Conservation (phyloP, 1,139 yeast genomes). For the Pichia sp. region DNA sequence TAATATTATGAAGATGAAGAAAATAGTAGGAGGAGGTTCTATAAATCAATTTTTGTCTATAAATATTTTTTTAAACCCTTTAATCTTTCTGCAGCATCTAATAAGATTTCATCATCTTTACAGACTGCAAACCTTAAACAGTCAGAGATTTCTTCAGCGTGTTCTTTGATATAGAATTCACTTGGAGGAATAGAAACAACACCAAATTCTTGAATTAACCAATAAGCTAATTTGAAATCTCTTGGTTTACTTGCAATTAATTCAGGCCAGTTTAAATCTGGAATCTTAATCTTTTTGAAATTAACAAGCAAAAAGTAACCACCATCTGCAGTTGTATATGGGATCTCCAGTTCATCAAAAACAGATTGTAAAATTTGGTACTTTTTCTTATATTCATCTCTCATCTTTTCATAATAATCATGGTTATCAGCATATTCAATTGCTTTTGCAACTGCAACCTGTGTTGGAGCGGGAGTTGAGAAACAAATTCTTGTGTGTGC, state of each 20-base stretch:
- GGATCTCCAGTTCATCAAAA: constrained; percentile 80
- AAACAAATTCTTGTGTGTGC: constrained; percentile 94
- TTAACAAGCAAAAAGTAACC: constrained; percentile 89
- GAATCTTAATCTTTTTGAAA: constrained; percentile 73
- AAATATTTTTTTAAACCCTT: constrained; percentile 56
- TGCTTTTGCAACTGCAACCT: constrained; percentile 84
- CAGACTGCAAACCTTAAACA: constrained; percentile 92
- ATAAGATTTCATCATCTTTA: constrained; percentile 74
- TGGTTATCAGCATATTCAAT: constrained; percentile 53
- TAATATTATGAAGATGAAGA: constrained; percentile 26
- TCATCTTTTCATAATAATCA: constrained; percentile 60
- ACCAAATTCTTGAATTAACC: constrained; percentile 89
- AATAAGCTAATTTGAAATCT: constrained; percentile 84
- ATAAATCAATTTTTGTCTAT: constrained; percentile 17
- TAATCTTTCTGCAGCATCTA: constrained; percentile 75
- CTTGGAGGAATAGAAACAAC: constrained; percentile 96
- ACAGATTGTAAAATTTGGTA: constrained; percentile 64
- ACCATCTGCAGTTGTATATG: constrained; percentile 87
- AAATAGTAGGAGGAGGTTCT: background rate
- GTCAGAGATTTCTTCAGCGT: constrained; percentile 30
- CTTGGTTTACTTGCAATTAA: constrained; percentile 63
- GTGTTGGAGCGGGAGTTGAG: constrained; percentile 87
- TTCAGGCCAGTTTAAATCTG: constrained; percentile 54
- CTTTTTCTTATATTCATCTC: constrained; percentile 60
- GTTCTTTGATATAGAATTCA: constrained; percentile 51